These are phyloP conservation scores for Serpula lacrymans DNA, from an alignment of 768 basidiomycete genomes.

Conservation along the genomic window DNA sequence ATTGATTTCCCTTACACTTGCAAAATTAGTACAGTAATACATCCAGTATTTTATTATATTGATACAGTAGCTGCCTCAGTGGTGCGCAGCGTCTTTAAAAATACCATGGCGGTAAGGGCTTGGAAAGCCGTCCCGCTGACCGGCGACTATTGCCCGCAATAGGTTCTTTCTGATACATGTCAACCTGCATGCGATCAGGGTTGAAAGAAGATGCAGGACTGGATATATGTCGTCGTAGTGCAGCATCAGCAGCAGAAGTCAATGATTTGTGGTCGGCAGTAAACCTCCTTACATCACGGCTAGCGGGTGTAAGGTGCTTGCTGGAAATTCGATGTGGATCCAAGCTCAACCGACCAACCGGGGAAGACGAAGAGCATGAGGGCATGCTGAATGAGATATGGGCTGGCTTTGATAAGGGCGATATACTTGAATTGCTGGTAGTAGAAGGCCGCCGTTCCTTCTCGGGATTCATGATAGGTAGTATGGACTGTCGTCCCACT, in stretches of 20 bases:
- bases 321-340: conserved; percentile 27
- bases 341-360: conserved; percentile 2
- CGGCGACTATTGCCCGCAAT: conserved; percentile 10
- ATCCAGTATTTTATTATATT: neutral
- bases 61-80: no score
- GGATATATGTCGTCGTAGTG: conserved; percentile 14
- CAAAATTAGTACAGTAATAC: neutral
- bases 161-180: no score
- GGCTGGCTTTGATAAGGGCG: neutral
- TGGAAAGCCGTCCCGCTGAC: conserved; percentile 21
- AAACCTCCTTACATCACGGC: conserved; percentile 1
- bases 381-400: conserved; percentile 2
- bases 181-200: no score
- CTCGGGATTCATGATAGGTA: conserved; percentile 21
- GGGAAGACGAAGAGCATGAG: conserved; percentile 6
- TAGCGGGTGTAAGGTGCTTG: conserved; percentile 35
- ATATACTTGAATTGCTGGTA: neutral
- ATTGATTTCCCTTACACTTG: no score
- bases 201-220: no score
- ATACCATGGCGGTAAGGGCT: conserved; percentile 17
- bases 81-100: no score
- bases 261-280: no score
- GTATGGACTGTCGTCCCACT: conserved; percentile 6
- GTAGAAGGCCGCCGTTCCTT: conserved; percentile 6
- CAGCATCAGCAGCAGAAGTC: no score